phyloP scores from a whole-genome alignment of 495 filamentous ascomycete species.

The Tuber microsphaerosporum region DNA sequence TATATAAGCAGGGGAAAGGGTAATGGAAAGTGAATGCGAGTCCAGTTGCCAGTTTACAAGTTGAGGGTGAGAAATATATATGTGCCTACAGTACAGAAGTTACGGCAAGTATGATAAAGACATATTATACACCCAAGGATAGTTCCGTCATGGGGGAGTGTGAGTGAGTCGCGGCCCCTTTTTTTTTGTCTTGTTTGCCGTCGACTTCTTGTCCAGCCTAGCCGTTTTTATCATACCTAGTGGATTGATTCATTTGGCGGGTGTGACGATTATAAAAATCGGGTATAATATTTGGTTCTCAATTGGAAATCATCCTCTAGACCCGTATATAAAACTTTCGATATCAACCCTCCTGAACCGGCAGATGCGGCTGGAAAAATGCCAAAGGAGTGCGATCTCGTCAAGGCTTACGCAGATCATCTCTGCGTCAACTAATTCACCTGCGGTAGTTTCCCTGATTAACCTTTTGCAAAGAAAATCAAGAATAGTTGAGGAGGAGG shows the following conservation, averaged over 20 bases:
- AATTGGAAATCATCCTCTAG: background rate
- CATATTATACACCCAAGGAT: background rate
- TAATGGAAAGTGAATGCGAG: background rate
- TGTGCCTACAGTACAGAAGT: background rate
- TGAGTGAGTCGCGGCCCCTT: background rate
- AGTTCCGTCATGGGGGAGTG: background rate
- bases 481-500: background rate
- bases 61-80: background rate
- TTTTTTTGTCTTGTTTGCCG: background rate
- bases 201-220: background rate
- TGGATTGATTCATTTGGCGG: background rate
- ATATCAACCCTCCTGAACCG: conserved; percentile 75
- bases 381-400: conserved; percentile 76
- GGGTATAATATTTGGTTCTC: background rate
- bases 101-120: background rate
- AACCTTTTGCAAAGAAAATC: background rate
- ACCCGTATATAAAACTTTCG: conserved; percentile 48
- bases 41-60: background rate
- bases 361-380: conserved; percentile 66
- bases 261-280: background rate
- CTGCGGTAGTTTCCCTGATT: conserved; percentile 44
- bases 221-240: background rate
- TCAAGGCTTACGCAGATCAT: conserved; percentile 73
- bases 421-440: conserved; percentile 64
- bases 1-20: background rate